phyloP scores from a whole-genome alignment of 2,329 filamentous ascomycete species.

The Macrophomina phaseolina region DNA sequence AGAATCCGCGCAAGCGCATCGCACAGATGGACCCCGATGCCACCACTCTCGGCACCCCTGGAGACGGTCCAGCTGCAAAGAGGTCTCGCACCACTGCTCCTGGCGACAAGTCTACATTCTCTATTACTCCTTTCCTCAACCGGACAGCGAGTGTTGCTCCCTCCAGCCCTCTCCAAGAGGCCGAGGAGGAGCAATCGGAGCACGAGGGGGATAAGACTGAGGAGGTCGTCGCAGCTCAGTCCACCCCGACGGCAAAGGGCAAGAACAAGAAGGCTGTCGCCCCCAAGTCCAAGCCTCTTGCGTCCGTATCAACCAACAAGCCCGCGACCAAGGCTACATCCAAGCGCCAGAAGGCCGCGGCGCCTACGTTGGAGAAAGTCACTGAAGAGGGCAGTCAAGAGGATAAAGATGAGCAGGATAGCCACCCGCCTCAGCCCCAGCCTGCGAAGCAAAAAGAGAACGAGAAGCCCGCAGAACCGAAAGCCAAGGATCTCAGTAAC shows the following conservation, averaged over 20 bases:
- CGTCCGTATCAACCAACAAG: constrained; percentile 52
- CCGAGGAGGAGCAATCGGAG: constrained; percentile 32
- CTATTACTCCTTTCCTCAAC: constrained; percentile 92
- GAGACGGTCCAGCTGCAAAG: constrained; percentile 53
- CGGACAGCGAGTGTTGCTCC: constrained; percentile 67
- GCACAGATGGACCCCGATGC: constrained; percentile 54
- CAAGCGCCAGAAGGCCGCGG: constrained; percentile 44
- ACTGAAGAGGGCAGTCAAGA: constrained; percentile 49
- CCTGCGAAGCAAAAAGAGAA: constrained; percentile 38
- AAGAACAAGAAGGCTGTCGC: constrained; percentile 37
- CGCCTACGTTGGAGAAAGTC: constrained; percentile 50
- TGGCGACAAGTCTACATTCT: constrained; percentile 90
- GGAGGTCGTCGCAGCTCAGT: constrained; percentile 36
- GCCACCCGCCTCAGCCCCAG: constrained; percentile 35
- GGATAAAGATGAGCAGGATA: constrained; percentile 48
- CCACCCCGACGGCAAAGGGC: constrained; percentile 38
- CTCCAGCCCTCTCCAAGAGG: constrained; percentile 48
- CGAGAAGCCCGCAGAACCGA: constrained; percentile 30
- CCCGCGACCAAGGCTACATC: constrained; percentile 49
- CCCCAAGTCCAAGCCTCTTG: constrained; percentile 49
- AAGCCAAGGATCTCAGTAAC: constrained; percentile 42
- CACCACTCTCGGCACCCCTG: constrained; percentile 56
- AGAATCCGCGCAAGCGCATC: constrained; percentile 51
- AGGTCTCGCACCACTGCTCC: constrained; percentile 61
- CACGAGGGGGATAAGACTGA: constrained; percentile 36